Evolutionary conservation across 352 stramenopile species (phyloP).

Genomic region (Phytophthora sojae): DNA sequence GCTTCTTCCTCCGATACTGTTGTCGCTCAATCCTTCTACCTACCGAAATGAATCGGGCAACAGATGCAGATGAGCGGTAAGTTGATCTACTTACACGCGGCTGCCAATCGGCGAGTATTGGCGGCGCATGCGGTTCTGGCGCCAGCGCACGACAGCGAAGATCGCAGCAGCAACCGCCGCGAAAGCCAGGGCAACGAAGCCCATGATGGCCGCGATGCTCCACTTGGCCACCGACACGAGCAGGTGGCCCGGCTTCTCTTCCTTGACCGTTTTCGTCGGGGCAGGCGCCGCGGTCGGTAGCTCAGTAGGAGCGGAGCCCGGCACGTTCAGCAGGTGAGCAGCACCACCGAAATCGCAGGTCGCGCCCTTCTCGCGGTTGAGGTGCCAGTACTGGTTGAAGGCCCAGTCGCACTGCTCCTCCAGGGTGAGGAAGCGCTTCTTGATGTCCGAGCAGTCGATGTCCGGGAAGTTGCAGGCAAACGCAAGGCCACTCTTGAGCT

Average conservation of each 20-base stretch:
- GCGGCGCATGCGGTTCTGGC: conserved; percentile 39
- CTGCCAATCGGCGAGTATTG: conserved; percentile 61
- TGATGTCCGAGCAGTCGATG: conserved; percentile 70
- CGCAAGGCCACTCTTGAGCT: conserved; percentile 68
- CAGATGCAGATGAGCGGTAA: background rate
- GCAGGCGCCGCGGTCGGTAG: conserved; percentile 12
- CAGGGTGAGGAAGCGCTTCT: conserved; percentile 58
- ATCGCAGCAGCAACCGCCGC: conserved; percentile 24
- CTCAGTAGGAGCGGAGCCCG: conserved; percentile 22
- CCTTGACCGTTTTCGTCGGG: conserved; percentile 19
- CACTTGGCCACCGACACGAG: conserved; percentile 40
- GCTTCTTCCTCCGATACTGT: background rate
- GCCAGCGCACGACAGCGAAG: conserved; percentile 45
- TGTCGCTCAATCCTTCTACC: background rate
- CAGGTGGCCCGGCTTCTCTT: conserved; percentile 29
- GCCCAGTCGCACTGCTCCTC: conserved; percentile 79
- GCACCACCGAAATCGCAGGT: conserved; percentile 86
- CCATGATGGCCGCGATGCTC: conserved; percentile 36
- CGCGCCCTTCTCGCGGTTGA: conserved; percentile 68
- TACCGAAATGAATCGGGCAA: too few relatives aligned
- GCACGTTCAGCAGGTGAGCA: conserved; percentile 58
- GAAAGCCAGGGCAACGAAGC: conserved; percentile 30
- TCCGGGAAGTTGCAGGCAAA: conserved; percentile 70
- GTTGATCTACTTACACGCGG: conserved; percentile 34
- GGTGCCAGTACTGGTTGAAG: conserved; percentile 85